A percentile compares a stretch with the other conserved stretches of the same genome.
phyloP scores from a whole-genome alignment of 140 eudicot species.

The Cichorium intybus region DNA sequence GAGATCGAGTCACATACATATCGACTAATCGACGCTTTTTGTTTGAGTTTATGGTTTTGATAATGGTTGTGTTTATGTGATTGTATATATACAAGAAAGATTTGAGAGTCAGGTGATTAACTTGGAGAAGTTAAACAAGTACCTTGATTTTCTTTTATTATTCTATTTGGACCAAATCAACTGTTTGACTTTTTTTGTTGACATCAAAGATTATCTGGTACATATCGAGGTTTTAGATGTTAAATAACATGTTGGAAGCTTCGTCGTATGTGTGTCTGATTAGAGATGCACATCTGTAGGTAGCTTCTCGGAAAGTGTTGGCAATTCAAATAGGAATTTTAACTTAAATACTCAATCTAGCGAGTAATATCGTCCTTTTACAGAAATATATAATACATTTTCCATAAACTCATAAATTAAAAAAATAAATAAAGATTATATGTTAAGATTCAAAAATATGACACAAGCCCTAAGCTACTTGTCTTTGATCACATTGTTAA shows the following conservation, averaged over 20 bases:
- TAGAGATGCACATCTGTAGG: background rate
- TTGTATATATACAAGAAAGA: background rate
- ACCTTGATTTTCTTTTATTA: background rate
- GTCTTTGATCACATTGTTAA: too few species aligned
- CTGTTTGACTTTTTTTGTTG: constrained; percentile 3
- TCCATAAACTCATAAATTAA: too few species aligned
- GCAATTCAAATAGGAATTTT: background rate
- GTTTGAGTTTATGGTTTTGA: background rate
- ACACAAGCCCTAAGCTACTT: too few species aligned
- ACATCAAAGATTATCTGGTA: constrained; percentile 11
- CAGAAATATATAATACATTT: too few species aligned
- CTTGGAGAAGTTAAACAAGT: constrained; percentile 23
- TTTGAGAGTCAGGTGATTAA: background rate
- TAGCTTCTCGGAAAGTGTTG: background rate
- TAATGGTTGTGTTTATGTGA: background rate
- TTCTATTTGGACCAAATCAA: constrained; percentile 5
- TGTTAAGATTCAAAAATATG: too few species aligned
- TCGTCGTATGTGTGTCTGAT: background rate
- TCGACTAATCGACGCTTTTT: background rate
- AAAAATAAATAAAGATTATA: too few species aligned
- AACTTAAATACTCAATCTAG: background rate
- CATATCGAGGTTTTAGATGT: constrained; percentile 4
- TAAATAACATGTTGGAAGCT: constrained; percentile 6
- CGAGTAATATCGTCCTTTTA: too few species aligned
- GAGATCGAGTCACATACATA: constrained; percentile 69